Evolutionary conservation across 306 rosid genomes (phyloP).

Genomic region (Quercus glauca): DNA sequence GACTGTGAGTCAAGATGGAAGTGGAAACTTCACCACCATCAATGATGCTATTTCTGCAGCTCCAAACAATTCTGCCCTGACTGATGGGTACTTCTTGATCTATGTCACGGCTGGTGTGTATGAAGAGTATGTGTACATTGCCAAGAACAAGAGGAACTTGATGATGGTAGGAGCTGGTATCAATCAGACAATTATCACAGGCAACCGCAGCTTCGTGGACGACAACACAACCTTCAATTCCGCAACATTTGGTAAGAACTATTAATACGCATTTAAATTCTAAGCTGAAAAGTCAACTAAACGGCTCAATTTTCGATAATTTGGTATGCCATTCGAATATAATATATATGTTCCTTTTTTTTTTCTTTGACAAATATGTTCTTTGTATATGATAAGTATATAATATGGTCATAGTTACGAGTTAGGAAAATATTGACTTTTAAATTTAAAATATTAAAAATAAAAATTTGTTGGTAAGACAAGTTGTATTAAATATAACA

Average conservation of each 20-base stretch:
- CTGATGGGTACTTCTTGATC: constrained; percentile 65
- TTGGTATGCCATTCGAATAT: neutral
- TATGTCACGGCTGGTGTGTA: constrained; percentile 80
- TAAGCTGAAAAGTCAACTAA: neutral
- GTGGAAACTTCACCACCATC: constrained; percentile 72
- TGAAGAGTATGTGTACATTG: constrained; percentile 62
- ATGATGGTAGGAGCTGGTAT: constrained; percentile 91
- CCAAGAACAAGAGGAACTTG: constrained; percentile 61
- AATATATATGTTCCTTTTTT: too few species aligned
- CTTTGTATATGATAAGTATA: too few species aligned
- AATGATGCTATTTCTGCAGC: constrained; percentile 78
- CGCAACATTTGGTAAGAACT: constrained; percentile 68
- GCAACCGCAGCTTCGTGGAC: constrained; percentile 76
- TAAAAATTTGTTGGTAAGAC: too few species aligned
- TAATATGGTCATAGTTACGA: too few species aligned
- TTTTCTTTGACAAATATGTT: too few species aligned
- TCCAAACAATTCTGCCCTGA: constrained; percentile 58
- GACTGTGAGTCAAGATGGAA: constrained; percentile 72
- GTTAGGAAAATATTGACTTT: too few species aligned
- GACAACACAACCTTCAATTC: constrained; percentile 90
- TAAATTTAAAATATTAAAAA: too few species aligned
- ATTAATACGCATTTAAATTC: neutral
- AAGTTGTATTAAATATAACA: too few species aligned
- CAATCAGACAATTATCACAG: constrained; percentile 72
- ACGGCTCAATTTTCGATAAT: neutral